Conservation (phyloP, 177 flowering plant species). For the Vitis hybrid region DNA sequence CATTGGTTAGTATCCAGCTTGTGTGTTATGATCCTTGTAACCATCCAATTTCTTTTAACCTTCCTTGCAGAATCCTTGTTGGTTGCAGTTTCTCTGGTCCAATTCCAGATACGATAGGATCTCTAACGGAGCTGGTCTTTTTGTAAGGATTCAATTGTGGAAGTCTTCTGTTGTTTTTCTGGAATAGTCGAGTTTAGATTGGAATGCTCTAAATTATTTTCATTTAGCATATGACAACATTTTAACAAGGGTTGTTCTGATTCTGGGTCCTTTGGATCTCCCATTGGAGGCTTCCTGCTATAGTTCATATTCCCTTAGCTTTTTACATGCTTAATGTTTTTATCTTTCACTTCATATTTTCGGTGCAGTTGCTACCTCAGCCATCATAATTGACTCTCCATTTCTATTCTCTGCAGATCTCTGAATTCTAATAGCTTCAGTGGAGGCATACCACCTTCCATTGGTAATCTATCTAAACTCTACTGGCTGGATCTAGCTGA, state of each 20-base stretch:
- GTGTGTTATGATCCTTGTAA: not conserved
- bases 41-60: not conserved
- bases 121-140: constrained; percentile 36
- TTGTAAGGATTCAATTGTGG: constrained; percentile 42
- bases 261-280: not conserved
- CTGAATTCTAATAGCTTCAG: constrained; percentile 46
- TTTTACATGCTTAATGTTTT: not conserved
- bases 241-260: no score
- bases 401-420: constrained; percentile 34
- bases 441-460: constrained; percentile 47
- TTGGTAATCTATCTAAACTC: constrained; percentile 46
- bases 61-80: constrained; percentile 41
- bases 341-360: not conserved
- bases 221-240: no score
- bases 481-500: constrained; percentile 55
- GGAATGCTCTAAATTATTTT: no score
- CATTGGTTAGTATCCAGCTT: no score
- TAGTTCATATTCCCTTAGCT: not conserved
- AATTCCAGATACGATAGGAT: constrained; percentile 64
- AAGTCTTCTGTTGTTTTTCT: no score
- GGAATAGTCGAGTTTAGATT: no score
- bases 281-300: not conserved
- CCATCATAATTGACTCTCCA: not conserved
- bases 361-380: not conserved
- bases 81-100: constrained; percentile 69